phyloP scores from a whole-genome alignment of 192 early-diverging fungal species.

The Gamsiella multidivaricata region DNA sequence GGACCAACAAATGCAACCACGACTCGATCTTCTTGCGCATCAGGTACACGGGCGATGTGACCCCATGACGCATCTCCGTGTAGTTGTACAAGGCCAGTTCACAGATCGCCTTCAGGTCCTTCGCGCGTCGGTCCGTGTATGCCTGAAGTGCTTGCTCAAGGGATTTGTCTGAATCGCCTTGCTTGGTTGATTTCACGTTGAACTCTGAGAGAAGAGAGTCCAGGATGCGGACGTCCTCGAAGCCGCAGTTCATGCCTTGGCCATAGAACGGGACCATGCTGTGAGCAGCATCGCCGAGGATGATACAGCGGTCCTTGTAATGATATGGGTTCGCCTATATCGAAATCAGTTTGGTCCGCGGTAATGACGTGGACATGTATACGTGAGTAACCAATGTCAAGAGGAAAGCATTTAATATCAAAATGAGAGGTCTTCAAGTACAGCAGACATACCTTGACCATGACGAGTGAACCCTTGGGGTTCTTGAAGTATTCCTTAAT shows the following conservation, averaged over 20 bases:
- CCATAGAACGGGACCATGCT: slow-evolving; percentile 99
- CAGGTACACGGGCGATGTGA: slow-evolving; percentile 78
- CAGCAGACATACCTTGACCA: slow-evolving; percentile 81
- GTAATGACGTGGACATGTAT: background rate
- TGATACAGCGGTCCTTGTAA: slow-evolving; percentile 78
- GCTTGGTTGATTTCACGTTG: slow-evolving; percentile 38
- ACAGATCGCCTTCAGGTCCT: slow-evolving; percentile 88
- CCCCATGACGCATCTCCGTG: slow-evolving; percentile 90
- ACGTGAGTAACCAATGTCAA: no score
- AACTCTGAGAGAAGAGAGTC: slow-evolving; percentile 68
- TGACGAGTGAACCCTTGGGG: slow-evolving; percentile 84
- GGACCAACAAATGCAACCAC: slow-evolving; percentile 77
- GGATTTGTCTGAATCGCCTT: slow-evolving; percentile 19
- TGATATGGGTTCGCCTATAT: slow-evolving; percentile 80
- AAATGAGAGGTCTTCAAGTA: no score
- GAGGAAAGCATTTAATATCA: no score
- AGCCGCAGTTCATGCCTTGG: slow-evolving; percentile 99
- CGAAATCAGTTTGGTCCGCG: background rate
- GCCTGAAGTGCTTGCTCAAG: slow-evolving; percentile 74
- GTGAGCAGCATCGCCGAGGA: slow-evolving; percentile 96
- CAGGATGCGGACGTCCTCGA: slow-evolving; percentile 88
- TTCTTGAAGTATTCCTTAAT: slow-evolving; percentile 85
- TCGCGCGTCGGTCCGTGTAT: slow-evolving; percentile 75
- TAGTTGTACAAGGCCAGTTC: slow-evolving; percentile 96
- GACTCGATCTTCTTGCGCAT: slow-evolving; percentile 85